Base-by-base conservation (phyloP, 1,284 basidiomycete species). In the Rhodotorula mucilaginosa region DNA sequence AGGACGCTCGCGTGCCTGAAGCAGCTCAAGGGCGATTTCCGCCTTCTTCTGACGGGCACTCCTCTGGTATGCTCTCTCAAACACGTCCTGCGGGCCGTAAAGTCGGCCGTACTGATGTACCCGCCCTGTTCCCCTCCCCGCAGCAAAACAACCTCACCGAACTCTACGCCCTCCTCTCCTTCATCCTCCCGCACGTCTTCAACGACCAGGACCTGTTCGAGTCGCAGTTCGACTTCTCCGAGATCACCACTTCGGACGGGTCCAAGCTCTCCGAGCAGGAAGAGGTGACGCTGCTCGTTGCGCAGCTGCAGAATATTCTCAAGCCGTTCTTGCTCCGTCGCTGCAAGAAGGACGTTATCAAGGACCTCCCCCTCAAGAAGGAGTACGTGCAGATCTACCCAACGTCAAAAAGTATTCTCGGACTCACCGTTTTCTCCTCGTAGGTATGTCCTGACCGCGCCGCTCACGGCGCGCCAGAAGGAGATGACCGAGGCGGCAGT, bases 271-370 rank as follows among this genome's bases (percentile, higher is more conserved):
- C 68, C 78, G 81, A 78, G 73, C 76, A 64, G 57, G 67, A 64
- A 49, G 63, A 74, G 65, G 68, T 70, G 7, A 67, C 61, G 34
- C 54, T 74, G 8, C 86, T 98, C 77, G 90, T 97, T 65, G 84
- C 87, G 47, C 88, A 89, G 6, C 86, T 99, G 0, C 96, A 98
- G 80, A 87, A 88, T 2, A 93, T 98, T 76, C 87, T 99, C 54
- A 93, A 94, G 75, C 96, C 96, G 0, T 98, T 97, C 85, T 86
- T 98, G n/a, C 85, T 98, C 0, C 88, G 95, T 15, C 88, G 95
- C 26, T 85, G 97, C 73, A 98, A 98, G 81, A 88, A 84, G 29
- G 96, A 99, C 74, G 95, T 98, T 15, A 92, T 94, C 80, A 86
- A 87, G 66, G 85, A 87, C 64, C 84, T 98, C 15, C 86, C 86